Evolutionary conservation across 176 grass and related monocot species (phyloP), one percentile per base, ranked within the genome.

Genomic region (Eleusine coracana): DNA sequence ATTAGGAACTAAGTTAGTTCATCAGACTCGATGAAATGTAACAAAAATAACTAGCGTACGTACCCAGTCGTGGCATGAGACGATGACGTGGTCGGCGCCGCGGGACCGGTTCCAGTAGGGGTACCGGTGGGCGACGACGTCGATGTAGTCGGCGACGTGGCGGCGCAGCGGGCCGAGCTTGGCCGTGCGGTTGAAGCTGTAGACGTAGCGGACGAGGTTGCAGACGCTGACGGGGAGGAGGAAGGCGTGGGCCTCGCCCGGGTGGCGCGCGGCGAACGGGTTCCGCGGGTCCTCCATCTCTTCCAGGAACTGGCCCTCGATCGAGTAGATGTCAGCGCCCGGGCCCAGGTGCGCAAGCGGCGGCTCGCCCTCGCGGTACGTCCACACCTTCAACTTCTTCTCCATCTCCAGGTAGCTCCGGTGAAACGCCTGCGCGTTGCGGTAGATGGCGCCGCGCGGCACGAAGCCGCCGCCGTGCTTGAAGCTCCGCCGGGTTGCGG

Each of bases 401-500:
- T 97, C 95, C 95, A 97, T 97, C 86, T 97, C 95, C 66, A 89
- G 10, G 45, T 97, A 97, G 86, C 92, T 97, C 92, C 95, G 85
- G 86, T 93, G 88, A 29, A 94, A 97, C 39, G 90, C 90, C 50
- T 44, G 68, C 1, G 88, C 60, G 49, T 97, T 94, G 62, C 92
- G 95, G 70, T 97, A 97, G 52, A 97, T 86, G 59, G 92, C 83
- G 66, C 95, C 90, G 31, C 84, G 92, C 23, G 92, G 95, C 68
- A 87, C 74, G 60, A 87, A 92, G 23, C 68, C 74, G 14, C 89
- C 63, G 37, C 1, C 81, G 61, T 83, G 78, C 27, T 36, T 82
- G 29, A 73, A 84, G 68, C 83, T 85, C 60, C 79, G 76, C 23
- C 90, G 91, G 60, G 71, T 27, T n/a, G 48, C 45, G 25, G 67